Percentiles rank a stretch among this genome's conserved stretches.
Evolutionary conservation across 169 alveolate genomes (phyloP).

Genomic region (Plasmodium malariae): DNA sequence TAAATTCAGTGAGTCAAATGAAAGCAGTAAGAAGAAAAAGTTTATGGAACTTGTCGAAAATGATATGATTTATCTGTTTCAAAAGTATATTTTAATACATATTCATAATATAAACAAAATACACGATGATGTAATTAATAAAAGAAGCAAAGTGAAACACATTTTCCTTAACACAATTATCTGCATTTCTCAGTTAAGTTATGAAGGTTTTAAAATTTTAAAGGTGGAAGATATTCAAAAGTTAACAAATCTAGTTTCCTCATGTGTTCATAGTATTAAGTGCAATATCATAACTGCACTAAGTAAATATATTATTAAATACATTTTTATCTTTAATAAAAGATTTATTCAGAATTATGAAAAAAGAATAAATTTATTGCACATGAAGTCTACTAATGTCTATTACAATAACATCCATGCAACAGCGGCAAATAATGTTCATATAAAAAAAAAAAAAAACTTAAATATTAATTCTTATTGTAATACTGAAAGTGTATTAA

Average conservation of each 20-base stretch:
- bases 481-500: background rate
- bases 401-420: conserved; percentile 60
- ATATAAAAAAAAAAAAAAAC: background rate
- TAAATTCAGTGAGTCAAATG: background rate
- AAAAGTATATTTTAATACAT: conserved; percentile 55
- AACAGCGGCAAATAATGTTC: background rate
- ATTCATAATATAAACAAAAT: conserved; percentile 65
- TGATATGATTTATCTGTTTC: conserved; percentile 54
- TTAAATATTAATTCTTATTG: background rate
- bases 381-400: conserved; percentile 71
- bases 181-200: conserved; percentile 71
- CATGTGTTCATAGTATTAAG: conserved; percentile 68
- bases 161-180: conserved; percentile 60
- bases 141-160: conserved; percentile 67
- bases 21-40: background rate
- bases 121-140: conserved; percentile 46
- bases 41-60: conserved; percentile 55
- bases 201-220: conserved; percentile 71
- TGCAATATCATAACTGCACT: conserved; percentile 68
- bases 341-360: conserved; percentile 70
- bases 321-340: conserved; percentile 70
- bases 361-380: conserved; percentile 64
- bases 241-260: conserved; percentile 36
- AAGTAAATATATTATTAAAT: conserved; percentile 67
- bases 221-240: conserved; percentile 45